Evolutionary conservation across 371 early-diverging fungal genomes (phyloP), one percentile per base, ranked within the genome.

Genomic region (Saksenaea vasiformis): DNA sequence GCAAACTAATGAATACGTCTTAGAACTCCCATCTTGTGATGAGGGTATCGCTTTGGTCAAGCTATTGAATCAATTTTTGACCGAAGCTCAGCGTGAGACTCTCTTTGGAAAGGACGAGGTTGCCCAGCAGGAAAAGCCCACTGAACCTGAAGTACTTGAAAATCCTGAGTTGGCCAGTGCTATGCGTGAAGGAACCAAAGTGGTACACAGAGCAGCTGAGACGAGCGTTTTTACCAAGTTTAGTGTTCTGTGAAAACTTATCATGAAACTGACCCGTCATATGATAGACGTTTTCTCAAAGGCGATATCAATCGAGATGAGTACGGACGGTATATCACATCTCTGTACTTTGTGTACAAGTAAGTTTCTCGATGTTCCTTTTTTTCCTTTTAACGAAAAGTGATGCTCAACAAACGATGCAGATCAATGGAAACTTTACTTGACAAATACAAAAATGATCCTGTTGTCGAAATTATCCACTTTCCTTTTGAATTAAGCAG

Each of bases 101-200:
- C 56, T 74, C 31, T 69, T 64, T 36, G 57, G 54, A 2, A 38
- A 60, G 28, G 47, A 56, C 13, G 63, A 55, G 54, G 53, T 37
- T 22, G 55, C 27, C 8, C 17, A 39, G 17, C 44, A 62, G 4
- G 53, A 39, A 34, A 44, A 39, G 31, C 44, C 53, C 13, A 17
- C 43, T 19, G 56, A 62, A 15, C 24, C 19, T 13, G 61, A 65
- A 15, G 38, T 56, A 10, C 63, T 76, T 10, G 72, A 69, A 41
- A 64, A 76, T 24, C 76, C 76, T 34, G 70, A 76, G 58, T 51
- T 78, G 19, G 78, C 78, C 15, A 57, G 62, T 57, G 70, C 68
- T 35, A 74, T 78, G 78, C 66, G 75, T 41, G 83, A 85, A 73
- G 80, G 83, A n/a, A 85, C 85, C 62, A 81, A 81, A 66, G 76